Percentiles rank a stretch among this genome's conserved stretches.
Conservation (phyloP, 73 alveolate species). For the Effrenium voratum region DNA sequence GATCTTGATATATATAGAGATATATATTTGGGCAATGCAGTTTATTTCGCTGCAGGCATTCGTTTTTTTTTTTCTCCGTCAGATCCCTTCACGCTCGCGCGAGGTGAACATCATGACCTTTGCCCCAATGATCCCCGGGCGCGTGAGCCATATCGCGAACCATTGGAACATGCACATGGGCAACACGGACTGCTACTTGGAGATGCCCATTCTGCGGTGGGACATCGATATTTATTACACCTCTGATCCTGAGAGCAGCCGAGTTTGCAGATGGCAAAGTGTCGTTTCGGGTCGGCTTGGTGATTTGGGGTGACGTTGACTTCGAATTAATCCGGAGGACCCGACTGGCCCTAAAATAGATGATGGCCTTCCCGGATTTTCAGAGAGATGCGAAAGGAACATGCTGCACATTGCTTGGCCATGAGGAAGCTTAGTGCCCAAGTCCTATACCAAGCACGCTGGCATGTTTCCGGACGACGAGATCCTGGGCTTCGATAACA, state of each 20-base stretch:
- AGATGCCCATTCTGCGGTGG: conserved; percentile 51
- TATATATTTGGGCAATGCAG: too few relatives aligned
- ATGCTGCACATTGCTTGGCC: too few relatives aligned
- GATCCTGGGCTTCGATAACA: conserved; percentile 44
- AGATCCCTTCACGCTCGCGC: too few relatives aligned
- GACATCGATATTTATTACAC: conserved; percentile 32
- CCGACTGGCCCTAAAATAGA: too few relatives aligned
- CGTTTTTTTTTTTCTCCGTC: too few relatives aligned
- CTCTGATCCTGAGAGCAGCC: not conserved
- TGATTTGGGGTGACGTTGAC: too few relatives aligned
- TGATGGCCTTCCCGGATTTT: too few relatives aligned
- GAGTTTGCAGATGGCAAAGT: not conserved
- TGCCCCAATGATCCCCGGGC: conserved; percentile 49
- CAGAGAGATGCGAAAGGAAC: too few relatives aligned
- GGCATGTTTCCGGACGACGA: conserved; percentile 49
- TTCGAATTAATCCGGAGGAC: too few relatives aligned
- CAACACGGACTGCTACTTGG: conserved; percentile 35
- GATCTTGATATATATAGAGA: too few relatives aligned
- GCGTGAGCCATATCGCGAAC: not conserved
- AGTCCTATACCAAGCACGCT: conserved; percentile 22
- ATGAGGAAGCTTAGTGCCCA: not conserved
- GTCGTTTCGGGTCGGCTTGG: too few relatives aligned
- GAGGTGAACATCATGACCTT: conserved; percentile 68
- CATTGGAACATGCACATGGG: conserved; percentile 39
- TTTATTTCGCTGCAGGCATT: too few relatives aligned